phyloP scores from a whole-genome alignment of 2,329 filamentous ascomycete genomes.

The Cladosporium velox region DNA sequence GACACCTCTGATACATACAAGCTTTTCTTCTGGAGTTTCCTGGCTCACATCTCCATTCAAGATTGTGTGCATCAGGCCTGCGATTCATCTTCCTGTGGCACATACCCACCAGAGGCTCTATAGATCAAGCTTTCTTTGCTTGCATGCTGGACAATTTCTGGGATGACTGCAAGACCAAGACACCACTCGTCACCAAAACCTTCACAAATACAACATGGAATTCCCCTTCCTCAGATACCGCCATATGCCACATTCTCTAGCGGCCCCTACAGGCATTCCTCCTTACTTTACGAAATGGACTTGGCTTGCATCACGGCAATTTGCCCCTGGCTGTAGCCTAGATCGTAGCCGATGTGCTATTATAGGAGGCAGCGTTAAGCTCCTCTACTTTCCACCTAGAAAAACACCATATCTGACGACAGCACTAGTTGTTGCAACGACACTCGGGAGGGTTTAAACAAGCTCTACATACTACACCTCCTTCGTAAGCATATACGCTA shows the following conservation, averaged over 20 bases:
- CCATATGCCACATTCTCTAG: not conserved
- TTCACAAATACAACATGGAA: constrained; percentile 13
- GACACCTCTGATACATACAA: too few relatives aligned
- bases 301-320: not conserved
- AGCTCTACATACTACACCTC: constrained; percentile 16
- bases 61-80: too few relatives aligned
- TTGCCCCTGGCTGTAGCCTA: constrained; percentile 13
- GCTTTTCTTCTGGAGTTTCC: too few relatives aligned
- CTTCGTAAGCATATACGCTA: not conserved
- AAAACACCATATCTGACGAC: not conserved
- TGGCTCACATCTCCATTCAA: too few relatives aligned
- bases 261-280: not conserved
- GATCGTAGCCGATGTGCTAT: constrained; percentile 7
- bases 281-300: not conserved
- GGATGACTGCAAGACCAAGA: too few relatives aligned
- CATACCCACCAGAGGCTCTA: too few relatives aligned
- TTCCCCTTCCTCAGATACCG: not conserved
- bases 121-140: too few relatives aligned
- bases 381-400: constrained; percentile 10
- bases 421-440: constrained; percentile 9
- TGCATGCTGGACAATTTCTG: too few relatives aligned
- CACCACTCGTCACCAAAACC: not conserved
- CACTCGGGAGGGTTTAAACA: constrained; percentile 3
- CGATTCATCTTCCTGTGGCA: too few relatives aligned
- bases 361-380: not conserved